Base-by-base conservation (phyloP, 2,329 filamentous ascomycete species). In the Neocucurbitaria cava region DNA sequence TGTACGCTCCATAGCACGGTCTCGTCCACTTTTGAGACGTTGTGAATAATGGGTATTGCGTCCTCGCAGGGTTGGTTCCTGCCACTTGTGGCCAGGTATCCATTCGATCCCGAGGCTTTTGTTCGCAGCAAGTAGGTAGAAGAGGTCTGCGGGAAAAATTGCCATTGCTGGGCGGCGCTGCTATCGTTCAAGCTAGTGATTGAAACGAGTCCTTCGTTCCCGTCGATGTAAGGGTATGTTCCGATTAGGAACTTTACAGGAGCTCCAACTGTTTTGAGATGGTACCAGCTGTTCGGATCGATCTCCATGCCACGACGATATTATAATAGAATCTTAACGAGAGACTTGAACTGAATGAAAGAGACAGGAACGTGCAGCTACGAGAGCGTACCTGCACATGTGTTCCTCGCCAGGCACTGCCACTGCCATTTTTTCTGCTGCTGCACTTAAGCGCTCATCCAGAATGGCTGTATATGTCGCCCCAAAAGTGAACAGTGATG, bases 61-160 rank as follows among this genome's bases (percentile, higher is more conserved):
- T 26, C 33, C 21, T 31, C 35, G 20, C 30, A 24, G n/a, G 15
- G 36, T 11, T n/a, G 28, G 18, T 46, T 38, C 8, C 39, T 23
- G 9, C n/a, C 43, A 2, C 28, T 26, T 10, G 31, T 35, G 4
- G 38, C 40, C 33, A 56, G 38, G 35, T 49, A 59, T 9, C 52
- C 56, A n/a, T 47, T 26, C 5, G 49, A 23, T 9, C 53, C 53
- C 2, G 56, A 59, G 13, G 56, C 49, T 41, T 56, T 59, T 20
- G 56, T 59, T n/a, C 56, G 38, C 18, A 59, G 42, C 41, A 56
- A 41, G 21, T 49, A 53, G 2, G 31, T 52, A 10, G 49, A 56
- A 10, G 36, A 17, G 13, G 26, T 42, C 7, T 56, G 42, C 10
- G 52, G 20, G 26, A 41, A 56, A 7, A 59, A 28, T 31, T 59